phyloP scores from a whole-genome alignment of 2,329 filamentous ascomycete species.

The Talaromyces sp. region DNA sequence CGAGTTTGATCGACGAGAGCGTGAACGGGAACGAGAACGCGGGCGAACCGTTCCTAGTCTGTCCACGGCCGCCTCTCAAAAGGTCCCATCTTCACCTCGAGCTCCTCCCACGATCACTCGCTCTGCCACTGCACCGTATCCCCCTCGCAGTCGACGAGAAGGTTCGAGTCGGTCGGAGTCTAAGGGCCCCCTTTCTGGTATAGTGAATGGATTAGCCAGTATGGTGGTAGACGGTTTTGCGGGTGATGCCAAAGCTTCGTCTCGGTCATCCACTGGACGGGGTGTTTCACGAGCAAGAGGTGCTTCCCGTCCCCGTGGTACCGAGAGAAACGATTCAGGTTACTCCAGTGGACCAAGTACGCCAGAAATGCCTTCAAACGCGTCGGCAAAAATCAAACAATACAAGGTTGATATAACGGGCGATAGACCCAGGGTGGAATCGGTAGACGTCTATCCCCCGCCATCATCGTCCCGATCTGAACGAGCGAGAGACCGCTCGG shows the following conservation, averaged over 20 bases:
- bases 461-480: slow-evolving; percentile 25
- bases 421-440: slow-evolving; percentile 29
- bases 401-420: slow-evolving; percentile 32
- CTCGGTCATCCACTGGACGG: slow-evolving; percentile 2
- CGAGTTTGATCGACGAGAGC: not conserved
- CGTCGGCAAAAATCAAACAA: slow-evolving; percentile 31
- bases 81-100: slow-evolving; percentile 26
- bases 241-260: slow-evolving; percentile 20
- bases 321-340: slow-evolving; percentile 42
- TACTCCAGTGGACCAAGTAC: slow-evolving; percentile 44
- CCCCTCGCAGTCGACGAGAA: slow-evolving; percentile 30
- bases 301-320: slow-evolving; percentile 32
- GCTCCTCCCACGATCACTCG: slow-evolving; percentile 32
- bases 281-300: slow-evolving; percentile 1
- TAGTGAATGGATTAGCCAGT: slow-evolving; percentile 7
- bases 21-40: not conserved
- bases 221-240: slow-evolving; percentile 12
- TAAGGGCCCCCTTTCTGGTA: slow-evolving; percentile 10
- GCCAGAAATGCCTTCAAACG: slow-evolving; percentile 36
- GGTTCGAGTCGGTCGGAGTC: slow-evolving; percentile 48
- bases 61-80: slow-evolving; percentile 34
- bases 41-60: slow-evolving; percentile 35
- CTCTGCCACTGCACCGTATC: slow-evolving; percentile 31
- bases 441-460: slow-evolving; percentile 29
- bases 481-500: slow-evolving; percentile 12